phyloP scores from a whole-genome alignment of 2,329 filamentous ascomycete species.

The Alternaria triticina region DNA sequence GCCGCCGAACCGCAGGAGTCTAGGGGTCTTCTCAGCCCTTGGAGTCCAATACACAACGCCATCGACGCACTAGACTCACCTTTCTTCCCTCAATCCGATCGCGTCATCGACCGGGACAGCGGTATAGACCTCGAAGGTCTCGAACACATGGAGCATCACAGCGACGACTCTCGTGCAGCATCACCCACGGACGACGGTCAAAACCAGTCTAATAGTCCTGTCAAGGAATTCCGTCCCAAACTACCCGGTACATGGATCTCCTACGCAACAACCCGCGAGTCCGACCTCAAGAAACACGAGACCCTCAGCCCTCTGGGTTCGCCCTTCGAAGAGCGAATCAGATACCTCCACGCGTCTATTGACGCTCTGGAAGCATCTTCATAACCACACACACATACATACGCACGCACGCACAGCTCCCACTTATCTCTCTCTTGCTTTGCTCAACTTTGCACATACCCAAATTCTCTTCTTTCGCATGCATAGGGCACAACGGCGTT shows the following conservation, averaged over 20 bases:
- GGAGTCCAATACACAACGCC: constrained; percentile 41
- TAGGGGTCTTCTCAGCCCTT: constrained; percentile 45
- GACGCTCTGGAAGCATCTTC: constrained; percentile 24
- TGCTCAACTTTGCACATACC: constrained; percentile 17
- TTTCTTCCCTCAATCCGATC: constrained; percentile 22
- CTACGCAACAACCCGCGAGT: constrained; percentile 4
- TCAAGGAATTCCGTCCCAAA: constrained; percentile 13
- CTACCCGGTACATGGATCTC: constrained; percentile 17
- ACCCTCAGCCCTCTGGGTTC: constrained; percentile 34
- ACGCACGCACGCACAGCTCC: not conserved
- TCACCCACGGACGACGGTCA: not conserved
- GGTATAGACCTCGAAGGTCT: constrained; percentile 44
- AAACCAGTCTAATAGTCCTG: constrained; percentile 3
- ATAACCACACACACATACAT: constrained; percentile 1
- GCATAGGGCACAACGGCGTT: constrained; percentile 6
- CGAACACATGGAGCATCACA: constrained; percentile 25
- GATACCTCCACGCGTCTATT: constrained; percentile 30
- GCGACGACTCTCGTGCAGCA: constrained; percentile 1
- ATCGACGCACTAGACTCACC: constrained; percentile 27
- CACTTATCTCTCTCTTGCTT: constrained; percentile 4
- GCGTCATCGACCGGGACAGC: constrained; percentile 47
- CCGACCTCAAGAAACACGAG: constrained; percentile 1
- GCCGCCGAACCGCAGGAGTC: constrained; percentile 23
- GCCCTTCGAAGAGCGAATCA: constrained; percentile 35
- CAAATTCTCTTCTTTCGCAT: constrained; percentile 5